Evolutionary conservation across 1,284 basidiomycete genomes (phyloP).

Genomic region (Marasmius fiardii): DNA sequence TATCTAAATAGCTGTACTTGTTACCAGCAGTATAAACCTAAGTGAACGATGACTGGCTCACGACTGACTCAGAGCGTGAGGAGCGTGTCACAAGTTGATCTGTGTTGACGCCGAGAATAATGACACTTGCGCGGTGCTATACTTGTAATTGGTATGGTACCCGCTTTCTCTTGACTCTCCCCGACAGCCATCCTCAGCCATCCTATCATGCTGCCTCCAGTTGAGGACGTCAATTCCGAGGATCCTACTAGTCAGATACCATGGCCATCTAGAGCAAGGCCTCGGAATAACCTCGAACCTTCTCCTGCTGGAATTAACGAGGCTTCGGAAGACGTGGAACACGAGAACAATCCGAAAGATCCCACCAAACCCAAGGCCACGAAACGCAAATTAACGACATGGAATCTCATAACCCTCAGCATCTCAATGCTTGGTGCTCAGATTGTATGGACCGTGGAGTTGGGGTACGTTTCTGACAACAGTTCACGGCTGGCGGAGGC

Average conservation of each 20-base stretch:
- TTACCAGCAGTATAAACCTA: too few species aligned
- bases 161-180: conserved; percentile 4
- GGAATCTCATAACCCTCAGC: conserved; percentile 73
- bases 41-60: too few species aligned
- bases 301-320: conserved; percentile 16
- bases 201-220: conserved; percentile 54
- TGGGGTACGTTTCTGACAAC: conserved; percentile 57
- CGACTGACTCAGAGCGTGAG: too few species aligned
- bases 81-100: background rate
- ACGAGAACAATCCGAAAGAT: conserved; percentile 17
- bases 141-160: conserved; percentile 2
- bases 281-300: conserved; percentile 21
- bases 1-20: background rate
- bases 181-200: conserved; percentile 10
- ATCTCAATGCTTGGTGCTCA: conserved; percentile 91
- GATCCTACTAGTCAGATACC: conserved; percentile 73
- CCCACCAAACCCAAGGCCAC: conserved; percentile 20
- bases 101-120: background rate
- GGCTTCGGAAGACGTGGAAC: conserved; percentile 16
- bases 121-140: background rate
- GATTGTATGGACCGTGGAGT: conserved; percentile 88
- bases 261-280: conserved; percentile 57
- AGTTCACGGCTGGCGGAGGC: conserved; percentile 13
- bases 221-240: conserved; percentile 54
- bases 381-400: conserved; percentile 50